Conservation (phyloP, 768 basidiomycete species). For the Mycena metata region DNA sequence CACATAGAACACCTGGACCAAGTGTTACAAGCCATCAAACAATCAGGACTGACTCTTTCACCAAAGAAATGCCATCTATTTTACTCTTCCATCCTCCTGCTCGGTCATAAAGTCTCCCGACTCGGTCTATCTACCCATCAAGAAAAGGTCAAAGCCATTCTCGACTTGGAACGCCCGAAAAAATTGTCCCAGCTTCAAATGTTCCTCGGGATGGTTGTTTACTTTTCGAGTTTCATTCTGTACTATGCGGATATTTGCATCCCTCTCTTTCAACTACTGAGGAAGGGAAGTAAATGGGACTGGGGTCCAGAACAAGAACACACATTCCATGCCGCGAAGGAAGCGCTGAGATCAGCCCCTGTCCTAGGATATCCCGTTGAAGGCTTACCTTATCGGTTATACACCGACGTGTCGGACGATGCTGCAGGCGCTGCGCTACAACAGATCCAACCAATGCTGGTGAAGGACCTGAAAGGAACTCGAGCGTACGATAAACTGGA, state of each 20-base stretch:
- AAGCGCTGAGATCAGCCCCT: constrained; percentile 21
- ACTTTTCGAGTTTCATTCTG: constrained; percentile 46
- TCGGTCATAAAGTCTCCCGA: constrained; percentile 5
- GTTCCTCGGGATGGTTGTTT: constrained; percentile 46
- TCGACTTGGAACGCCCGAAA: no score
- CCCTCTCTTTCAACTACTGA: neutral
- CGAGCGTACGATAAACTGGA: neutral
- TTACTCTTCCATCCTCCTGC: constrained; percentile 23
- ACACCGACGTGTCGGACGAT: no score
- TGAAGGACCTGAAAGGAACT: constrained; percentile 24
- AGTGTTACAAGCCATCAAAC: constrained; percentile 36
- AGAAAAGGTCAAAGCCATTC: no score
- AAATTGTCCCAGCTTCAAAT: constrained; percentile 25
- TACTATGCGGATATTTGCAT: constrained; percentile 42
- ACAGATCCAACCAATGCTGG: constrained; percentile 14
- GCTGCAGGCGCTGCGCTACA: neutral
- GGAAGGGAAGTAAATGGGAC: neutral
- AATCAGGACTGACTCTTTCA: constrained; percentile 43
- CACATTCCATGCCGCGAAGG: no score
- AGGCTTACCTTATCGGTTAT: no score
- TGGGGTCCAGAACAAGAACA: neutral
- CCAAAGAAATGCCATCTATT: constrained; percentile 40
- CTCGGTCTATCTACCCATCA: no score
- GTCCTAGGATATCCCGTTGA: neutral
- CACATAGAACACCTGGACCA: neutral